Evolutionary conservation across 352 stramenopile genomes (phyloP).

Genomic region (Blastocystis sp.): DNA sequence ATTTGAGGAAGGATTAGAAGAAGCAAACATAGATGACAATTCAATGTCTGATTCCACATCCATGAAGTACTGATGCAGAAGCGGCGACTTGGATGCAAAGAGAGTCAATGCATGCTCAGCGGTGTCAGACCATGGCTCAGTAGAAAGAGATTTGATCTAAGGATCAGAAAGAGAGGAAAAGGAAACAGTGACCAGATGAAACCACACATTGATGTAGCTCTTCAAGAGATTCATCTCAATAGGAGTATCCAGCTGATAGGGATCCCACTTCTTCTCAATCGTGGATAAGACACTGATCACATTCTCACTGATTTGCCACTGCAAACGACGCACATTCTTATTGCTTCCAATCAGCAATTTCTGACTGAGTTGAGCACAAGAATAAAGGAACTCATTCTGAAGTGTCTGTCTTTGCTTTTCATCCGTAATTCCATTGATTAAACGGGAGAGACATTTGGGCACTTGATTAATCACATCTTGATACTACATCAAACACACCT

Average conservation of each 20-base stretch:
- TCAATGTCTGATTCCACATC: slow-evolving; percentile 57
- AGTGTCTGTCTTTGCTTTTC: not conserved
- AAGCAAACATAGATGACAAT: slow-evolving; percentile 10
- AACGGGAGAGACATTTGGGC: not conserved
- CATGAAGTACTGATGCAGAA: slow-evolving; percentile 19
- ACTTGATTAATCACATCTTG: not conserved
- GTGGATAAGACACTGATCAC: slow-evolving; percentile 29
- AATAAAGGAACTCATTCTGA: slow-evolving; percentile 27
- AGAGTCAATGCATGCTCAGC: slow-evolving; percentile 3
- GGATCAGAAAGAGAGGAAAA: not conserved
- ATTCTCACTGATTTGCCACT: slow-evolving; percentile 25
- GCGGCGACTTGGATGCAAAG: slow-evolving; percentile 37
- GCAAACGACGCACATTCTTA: not conserved
- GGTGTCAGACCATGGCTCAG: slow-evolving; percentile 25
- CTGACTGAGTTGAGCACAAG: not conserved
- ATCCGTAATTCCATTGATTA: not conserved
- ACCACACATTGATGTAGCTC: slow-evolving; percentile 47
- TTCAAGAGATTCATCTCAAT: slow-evolving; percentile 15
- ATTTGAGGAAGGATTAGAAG: not conserved
- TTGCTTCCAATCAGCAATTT: not conserved
- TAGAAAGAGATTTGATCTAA: slow-evolving; percentile 50
- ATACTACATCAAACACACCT: not conserved
- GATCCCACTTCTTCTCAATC: slow-evolving; percentile 38
- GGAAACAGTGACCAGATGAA: slow-evolving; percentile 11
- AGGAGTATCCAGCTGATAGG: slow-evolving; percentile 1